Evolutionary conservation across 1,284 basidiomycete species (phyloP).

Genomic region (Vanrija humicola): DNA sequence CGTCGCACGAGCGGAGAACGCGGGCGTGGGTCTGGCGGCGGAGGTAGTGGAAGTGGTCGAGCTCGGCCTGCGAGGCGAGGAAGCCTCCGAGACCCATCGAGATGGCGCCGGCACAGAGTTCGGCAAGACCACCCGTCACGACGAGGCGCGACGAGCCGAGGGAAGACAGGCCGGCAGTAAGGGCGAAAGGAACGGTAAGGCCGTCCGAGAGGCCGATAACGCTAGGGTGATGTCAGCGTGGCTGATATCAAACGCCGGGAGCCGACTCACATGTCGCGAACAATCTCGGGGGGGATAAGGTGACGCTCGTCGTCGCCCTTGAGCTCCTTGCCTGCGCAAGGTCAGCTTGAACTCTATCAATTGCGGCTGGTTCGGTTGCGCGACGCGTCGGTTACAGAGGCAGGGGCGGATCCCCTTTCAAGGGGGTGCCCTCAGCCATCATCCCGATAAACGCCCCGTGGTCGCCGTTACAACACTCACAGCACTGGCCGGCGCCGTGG

Average conservation of each 20-base stretch:
- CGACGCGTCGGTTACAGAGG: no score
- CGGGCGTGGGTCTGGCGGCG: slow-evolving; percentile 70
- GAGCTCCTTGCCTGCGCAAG: slow-evolving; percentile 38
- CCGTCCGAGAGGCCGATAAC: slow-evolving; percentile 94
- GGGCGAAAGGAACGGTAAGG: slow-evolving; percentile 87
- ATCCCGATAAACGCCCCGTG: no score
- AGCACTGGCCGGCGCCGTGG: slow-evolving; percentile 33
- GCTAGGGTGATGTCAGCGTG: slow-evolving; percentile 49
- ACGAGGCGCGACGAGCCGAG: slow-evolving; percentile 83
- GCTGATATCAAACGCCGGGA: background rate
- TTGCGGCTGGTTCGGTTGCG: background rate
- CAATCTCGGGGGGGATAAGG: slow-evolving; percentile 49
- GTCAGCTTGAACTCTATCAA: slow-evolving; percentile 15
- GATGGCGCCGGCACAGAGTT: slow-evolving; percentile 91
- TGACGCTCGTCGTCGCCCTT: slow-evolving; percentile 50
- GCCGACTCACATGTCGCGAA: slow-evolving; percentile 47
- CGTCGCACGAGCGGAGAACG: slow-evolving; percentile 78
- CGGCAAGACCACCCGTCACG: slow-evolving; percentile 84
- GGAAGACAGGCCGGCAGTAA: slow-evolving; percentile 77
- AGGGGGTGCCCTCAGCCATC: no score
- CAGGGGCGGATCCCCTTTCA: no score
- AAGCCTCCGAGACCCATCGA: slow-evolving; percentile 96
- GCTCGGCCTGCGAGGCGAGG: slow-evolving; percentile 89
- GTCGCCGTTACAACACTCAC: slow-evolving; percentile 18
- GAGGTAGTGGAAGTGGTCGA: slow-evolving; percentile 86